These are phyloP conservation scores for Phialemonium atrogriseum DNA, from an alignment of 2,329 filamentous ascomycete species.

Conservation along the genomic window DNA sequence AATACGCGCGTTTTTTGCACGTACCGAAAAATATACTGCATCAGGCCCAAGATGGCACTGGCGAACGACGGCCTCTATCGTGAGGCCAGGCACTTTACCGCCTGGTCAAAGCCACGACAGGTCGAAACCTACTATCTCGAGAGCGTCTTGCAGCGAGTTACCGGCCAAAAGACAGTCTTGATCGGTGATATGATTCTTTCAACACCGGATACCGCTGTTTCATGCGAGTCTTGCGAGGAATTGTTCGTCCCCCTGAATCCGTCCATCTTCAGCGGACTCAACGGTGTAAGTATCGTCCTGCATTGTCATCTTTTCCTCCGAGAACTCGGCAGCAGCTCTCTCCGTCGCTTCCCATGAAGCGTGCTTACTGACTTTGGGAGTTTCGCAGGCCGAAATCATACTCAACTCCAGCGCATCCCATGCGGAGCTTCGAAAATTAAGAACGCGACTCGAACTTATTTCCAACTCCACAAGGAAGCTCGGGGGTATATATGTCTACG, in stretches of 20 bases:
- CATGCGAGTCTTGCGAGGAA: constrained; percentile 17
- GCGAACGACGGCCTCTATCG: constrained; percentile 63
- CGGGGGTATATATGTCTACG: constrained; percentile 42
- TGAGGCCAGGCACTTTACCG: constrained; percentile 45
- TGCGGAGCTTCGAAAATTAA: constrained; percentile 51
- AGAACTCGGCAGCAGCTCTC: too few relatives aligned
- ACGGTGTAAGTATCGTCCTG: too few relatives aligned
- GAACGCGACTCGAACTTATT: constrained; percentile 56
- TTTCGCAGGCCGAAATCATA: too few relatives aligned
- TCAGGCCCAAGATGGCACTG: constrained; percentile 33
- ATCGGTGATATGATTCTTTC: constrained; percentile 32
- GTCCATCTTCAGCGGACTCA: not conserved
- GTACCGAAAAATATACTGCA: too few relatives aligned
- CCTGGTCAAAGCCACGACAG: constrained; percentile 50
- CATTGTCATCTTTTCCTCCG: too few relatives aligned
- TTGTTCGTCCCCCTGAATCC: constrained; percentile 11
- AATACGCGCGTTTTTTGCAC: too few relatives aligned
- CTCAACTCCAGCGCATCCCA: constrained; percentile 64
- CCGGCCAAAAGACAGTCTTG: constrained; percentile 24
- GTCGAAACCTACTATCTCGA: constrained; percentile 59
- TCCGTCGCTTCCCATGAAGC: too few relatives aligned
- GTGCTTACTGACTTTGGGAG: too few relatives aligned
- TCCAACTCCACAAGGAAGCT: constrained; percentile 49
- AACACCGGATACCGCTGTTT: constrained; percentile 9
- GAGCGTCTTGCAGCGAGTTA: constrained; percentile 19